phyloP scores from a whole-genome alignment of 176 grass and related monocot species.

The Avena insularis region DNA sequence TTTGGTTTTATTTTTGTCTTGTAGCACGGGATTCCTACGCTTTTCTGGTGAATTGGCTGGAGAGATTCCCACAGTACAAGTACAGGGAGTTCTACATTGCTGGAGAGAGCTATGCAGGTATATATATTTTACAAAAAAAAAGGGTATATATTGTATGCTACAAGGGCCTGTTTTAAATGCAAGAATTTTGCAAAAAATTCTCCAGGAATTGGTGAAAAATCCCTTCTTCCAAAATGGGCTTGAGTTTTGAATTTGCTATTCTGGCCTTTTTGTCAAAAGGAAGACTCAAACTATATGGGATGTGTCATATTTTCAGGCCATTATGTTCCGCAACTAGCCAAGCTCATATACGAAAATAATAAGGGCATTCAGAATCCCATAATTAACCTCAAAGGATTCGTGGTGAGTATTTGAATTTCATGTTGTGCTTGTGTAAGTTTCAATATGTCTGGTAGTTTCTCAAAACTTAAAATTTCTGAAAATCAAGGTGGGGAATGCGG shows the following conservation, averaged over 20 bases:
- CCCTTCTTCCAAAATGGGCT: no score
- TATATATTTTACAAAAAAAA: background rate
- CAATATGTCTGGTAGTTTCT: slow-evolving; percentile 27
- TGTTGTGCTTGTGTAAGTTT: slow-evolving; percentile 19
- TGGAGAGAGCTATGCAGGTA: slow-evolving; percentile 97
- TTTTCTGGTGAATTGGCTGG: slow-evolving; percentile 91
- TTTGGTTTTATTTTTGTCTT: slow-evolving; percentile 43
- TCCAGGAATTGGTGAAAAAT: no score
- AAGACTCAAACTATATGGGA: slow-evolving; percentile 13
- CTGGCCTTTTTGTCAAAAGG: background rate
- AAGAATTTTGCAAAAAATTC: no score
- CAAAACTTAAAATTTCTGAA: slow-evolving; percentile 24
- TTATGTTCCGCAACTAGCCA: slow-evolving; percentile 91
- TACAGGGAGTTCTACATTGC: slow-evolving; percentile 93
- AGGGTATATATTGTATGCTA: background rate
- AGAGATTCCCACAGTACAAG: slow-evolving; percentile 90
- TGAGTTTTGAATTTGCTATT: slow-evolving; percentile 13
- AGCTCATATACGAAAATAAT: slow-evolving; percentile 68
- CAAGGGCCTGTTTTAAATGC: no score
- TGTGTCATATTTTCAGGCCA: slow-evolving; percentile 64
- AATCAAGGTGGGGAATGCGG: slow-evolving; percentile 88
- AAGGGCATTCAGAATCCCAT: slow-evolving; percentile 64
- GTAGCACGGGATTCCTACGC: slow-evolving; percentile 76
- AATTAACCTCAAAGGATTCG: slow-evolving; percentile 91
- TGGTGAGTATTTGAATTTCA: slow-evolving; percentile 57